Evolutionary conservation across 441 rosid genomes (phyloP).

Genomic region (Populus hybrid): DNA sequence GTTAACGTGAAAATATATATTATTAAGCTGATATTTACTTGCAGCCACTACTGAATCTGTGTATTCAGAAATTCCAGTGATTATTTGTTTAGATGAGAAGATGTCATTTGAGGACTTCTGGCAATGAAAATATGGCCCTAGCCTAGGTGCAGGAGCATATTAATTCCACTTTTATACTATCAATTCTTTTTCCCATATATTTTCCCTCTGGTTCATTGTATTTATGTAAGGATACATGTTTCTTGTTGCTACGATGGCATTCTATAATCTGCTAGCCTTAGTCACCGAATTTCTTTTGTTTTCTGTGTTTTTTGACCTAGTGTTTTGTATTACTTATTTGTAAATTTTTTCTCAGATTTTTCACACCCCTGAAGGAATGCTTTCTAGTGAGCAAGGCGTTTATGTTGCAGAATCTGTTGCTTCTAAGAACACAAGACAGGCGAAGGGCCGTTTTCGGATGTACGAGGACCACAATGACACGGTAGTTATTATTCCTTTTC

Average conservation of each 20-base stretch:
- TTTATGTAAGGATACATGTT: neutral
- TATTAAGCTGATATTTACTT: neutral
- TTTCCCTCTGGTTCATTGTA: neutral
- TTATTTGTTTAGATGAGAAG: neutral
- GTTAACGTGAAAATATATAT: neutral
- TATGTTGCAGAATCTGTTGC: constrained; percentile 82
- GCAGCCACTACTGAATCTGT: neutral
- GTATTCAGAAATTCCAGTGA: neutral
- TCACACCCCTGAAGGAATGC: constrained; percentile 86
- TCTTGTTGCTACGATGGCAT: neutral
- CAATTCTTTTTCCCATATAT: neutral
- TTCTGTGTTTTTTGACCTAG: neutral
- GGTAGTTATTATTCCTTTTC: constrained; percentile 37
- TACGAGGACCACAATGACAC: constrained; percentile 45
- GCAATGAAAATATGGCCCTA: neutral
- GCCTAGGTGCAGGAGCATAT: neutral
- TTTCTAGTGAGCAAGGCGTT: constrained; percentile 85
- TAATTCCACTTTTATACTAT: neutral
- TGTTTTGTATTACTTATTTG: neutral
- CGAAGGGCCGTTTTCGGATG: constrained; percentile 55
- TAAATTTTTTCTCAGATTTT: constrained; percentile 1
- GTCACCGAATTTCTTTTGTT: neutral
- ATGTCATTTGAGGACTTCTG: neutral
- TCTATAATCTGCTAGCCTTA: neutral
- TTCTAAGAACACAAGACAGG: constrained; percentile 67